Percentiles rank a stretch among this genome's conserved stretches.
Evolutionary conservation across 192 early-diverging fungal genomes (phyloP).

Genomic region (Umbelopsis vinacea): DNA sequence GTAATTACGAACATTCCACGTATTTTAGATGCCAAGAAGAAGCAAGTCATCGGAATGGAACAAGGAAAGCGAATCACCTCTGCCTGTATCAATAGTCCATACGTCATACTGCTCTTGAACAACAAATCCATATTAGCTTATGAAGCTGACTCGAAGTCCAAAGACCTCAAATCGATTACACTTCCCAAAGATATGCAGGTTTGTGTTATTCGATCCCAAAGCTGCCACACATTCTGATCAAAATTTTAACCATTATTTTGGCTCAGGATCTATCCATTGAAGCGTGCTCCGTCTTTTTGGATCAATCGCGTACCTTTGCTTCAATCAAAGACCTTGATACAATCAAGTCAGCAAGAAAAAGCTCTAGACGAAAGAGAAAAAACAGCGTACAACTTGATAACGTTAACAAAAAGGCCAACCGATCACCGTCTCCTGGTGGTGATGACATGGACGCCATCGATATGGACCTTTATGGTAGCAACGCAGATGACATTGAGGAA

Average conservation of each 20-base stretch:
- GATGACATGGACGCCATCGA: conserved; percentile 54
- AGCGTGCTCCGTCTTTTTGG: conserved; percentile 54
- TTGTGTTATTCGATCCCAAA: conserved; percentile 1
- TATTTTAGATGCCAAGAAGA: conserved; percentile 53
- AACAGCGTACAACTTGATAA: background rate
- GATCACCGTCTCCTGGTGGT: conserved; percentile 15
- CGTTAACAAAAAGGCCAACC: conserved; percentile 5
- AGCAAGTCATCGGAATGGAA: conserved; percentile 56
- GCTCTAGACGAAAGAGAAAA: conserved; percentile 23
- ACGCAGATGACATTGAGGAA: background rate
- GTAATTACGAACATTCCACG: no score
- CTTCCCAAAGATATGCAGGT: conserved; percentile 51
- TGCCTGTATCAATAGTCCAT: conserved; percentile 80
- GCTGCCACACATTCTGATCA: no score
- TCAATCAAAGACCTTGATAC: conserved; percentile 31
- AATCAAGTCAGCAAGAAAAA: conserved; percentile 2
- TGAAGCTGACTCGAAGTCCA: conserved; percentile 58
- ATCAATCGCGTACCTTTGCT: conserved; percentile 46
- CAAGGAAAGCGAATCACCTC: conserved; percentile 61
- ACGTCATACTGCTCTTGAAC: conserved; percentile 73
- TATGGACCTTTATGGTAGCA: conserved; percentile 49
- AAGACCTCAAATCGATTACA: conserved; percentile 41
- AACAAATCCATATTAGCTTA: conserved; percentile 65
- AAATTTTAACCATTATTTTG: background rate
- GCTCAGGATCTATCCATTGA: conserved; percentile 34